phyloP scores from a whole-genome alignment of 2,329 filamentous ascomycete species.

The Cryoendolithus antarcticus region DNA sequence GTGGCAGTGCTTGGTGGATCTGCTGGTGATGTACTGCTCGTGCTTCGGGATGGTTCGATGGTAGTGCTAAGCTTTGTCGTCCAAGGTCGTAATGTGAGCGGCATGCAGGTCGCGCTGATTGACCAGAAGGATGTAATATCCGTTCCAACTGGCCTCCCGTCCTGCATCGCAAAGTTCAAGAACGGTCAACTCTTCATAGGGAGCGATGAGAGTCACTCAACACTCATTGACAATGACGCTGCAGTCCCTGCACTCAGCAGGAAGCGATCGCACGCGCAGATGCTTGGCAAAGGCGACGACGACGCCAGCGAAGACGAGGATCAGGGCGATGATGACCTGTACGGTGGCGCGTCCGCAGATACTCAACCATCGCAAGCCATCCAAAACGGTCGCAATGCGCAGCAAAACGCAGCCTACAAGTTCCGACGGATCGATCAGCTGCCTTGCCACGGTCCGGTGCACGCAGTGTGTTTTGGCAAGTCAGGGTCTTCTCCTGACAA shows the following conservation, averaged over 20 bases:
- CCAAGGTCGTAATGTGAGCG: slow-evolving; percentile 83
- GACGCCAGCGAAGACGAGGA: slow-evolving; percentile 46
- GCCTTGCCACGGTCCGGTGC: slow-evolving; percentile 66
- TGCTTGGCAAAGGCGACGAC: slow-evolving; percentile 39
- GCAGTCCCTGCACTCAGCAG: slow-evolving; percentile 50
- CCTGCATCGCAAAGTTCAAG: slow-evolving; percentile 56
- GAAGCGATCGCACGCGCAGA: slow-evolving; percentile 50
- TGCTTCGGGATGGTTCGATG: slow-evolving; percentile 63
- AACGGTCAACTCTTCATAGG: slow-evolving; percentile 57
- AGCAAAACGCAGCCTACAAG: slow-evolving; percentile 45
- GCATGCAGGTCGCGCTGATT: slow-evolving; percentile 60
- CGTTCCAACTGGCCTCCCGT: slow-evolving; percentile 49
- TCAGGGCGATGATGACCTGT: slow-evolving; percentile 48
- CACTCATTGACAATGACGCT: slow-evolving; percentile 67
- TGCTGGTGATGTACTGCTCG: slow-evolving; percentile 68
- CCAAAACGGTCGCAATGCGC: slow-evolving; percentile 32
- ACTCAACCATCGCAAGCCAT: slow-evolving; percentile 26
- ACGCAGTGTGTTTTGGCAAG: slow-evolving; percentile 58
- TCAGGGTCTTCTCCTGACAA: slow-evolving; percentile 26
- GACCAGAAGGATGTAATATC: slow-evolving; percentile 49
- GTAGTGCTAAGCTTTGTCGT: slow-evolving; percentile 70
- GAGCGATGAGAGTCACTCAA: slow-evolving; percentile 70
- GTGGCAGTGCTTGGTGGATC: slow-evolving; percentile 66
- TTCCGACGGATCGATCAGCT: slow-evolving; percentile 71
- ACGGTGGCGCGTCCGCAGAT: slow-evolving; percentile 44